Base-by-base conservation (phyloP, 352 stramenopile species). In the Phytopythium boreale region DNA sequence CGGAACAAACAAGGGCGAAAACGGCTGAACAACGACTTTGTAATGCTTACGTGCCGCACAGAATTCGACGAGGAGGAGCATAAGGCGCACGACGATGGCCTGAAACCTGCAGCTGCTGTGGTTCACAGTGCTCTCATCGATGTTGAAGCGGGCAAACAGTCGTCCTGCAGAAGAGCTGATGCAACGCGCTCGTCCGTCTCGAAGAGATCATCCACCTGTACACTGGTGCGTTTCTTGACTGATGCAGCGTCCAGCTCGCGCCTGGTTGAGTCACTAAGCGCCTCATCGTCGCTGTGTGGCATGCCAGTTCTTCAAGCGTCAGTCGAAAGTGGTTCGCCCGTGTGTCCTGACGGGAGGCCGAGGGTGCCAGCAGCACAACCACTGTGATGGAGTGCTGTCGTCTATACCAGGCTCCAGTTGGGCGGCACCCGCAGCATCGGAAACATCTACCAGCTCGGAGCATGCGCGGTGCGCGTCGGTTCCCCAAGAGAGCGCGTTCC, bases 401-500 rank as follows among this genome's bases (percentile, higher is more conserved):
- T 34, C 24, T 19, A 55, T 36, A 36, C 47, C 47, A 36, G 47
- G 47, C 47, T 36, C 47, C 9, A 17, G 22, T 0, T 55, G 47
- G 47, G 47, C 47, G 14, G 24, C 11, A 17, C 47, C 47, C 4
- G 6, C 47, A 1, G 11, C 12, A 14, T 49, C n/a, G 0, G 34
- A 19, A 46, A 5, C n/a, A 34, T 2, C n/a, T 24, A 17, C 10
- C 31, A 34, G 7, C 20, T 44, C 34, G 0, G 31, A 59, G n/a
- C 17, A 22, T 27, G 20, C 10, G 19, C 29, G 29, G 24, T 1
- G n/a, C 5, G 37, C 37, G 12, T 29, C 8, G 12, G 19, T 17
- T 31, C 53, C 39, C 0, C 12, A 61, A 19, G 22, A 61, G 2
- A 49, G 7, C 41, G 36, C 37, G 12, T 79, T 88, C 39, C 74